Evolutionary conservation across 2,329 filamentous ascomycete species (phyloP).

Genomic region (Trichophyton benhamiae): DNA sequence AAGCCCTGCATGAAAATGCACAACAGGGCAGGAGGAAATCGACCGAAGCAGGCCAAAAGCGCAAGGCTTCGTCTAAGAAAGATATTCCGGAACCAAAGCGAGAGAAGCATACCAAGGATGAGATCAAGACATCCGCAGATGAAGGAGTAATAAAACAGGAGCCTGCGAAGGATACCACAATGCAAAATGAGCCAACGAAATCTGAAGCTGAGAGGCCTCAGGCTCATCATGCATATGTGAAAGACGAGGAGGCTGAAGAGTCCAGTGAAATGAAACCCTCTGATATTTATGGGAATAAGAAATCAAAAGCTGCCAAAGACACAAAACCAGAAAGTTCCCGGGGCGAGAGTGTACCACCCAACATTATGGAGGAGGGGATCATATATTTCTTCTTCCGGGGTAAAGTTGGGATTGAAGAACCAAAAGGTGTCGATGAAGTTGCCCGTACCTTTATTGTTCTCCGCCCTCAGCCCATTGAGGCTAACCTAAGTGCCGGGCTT

Average conservation of each 20-base stretch:
- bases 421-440: slow-evolving; percentile 57
- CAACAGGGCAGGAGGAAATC: slow-evolving; percentile 19
- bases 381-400: slow-evolving; percentile 84
- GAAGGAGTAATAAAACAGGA: background rate
- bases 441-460: slow-evolving; percentile 70
- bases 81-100: slow-evolving; percentile 26
- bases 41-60: slow-evolving; percentile 25
- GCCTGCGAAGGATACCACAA: background rate
- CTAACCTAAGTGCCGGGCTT: slow-evolving; percentile 51
- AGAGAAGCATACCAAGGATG: slow-evolving; percentile 21
- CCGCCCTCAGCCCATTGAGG: slow-evolving; percentile 56
- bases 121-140: background rate
- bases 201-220: slow-evolving; percentile 7
- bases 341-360: slow-evolving; percentile 42
- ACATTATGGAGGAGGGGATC: slow-evolving; percentile 72
- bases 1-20: slow-evolving; percentile 26
- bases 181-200: slow-evolving; percentile 9
- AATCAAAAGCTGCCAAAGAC: slow-evolving; percentile 7
- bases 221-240: slow-evolving; percentile 9
- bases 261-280: slow-evolving; percentile 6
- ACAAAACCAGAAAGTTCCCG: slow-evolving; percentile 30
- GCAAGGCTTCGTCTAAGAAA: slow-evolving; percentile 23
- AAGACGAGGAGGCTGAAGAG: slow-evolving; percentile 12
- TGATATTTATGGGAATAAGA: slow-evolving; percentile 5
- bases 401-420: slow-evolving; percentile 60